phyloP scores from a whole-genome alignment of 768 basidiomycete species.

The Daedaleopsis sinensis region DNA sequence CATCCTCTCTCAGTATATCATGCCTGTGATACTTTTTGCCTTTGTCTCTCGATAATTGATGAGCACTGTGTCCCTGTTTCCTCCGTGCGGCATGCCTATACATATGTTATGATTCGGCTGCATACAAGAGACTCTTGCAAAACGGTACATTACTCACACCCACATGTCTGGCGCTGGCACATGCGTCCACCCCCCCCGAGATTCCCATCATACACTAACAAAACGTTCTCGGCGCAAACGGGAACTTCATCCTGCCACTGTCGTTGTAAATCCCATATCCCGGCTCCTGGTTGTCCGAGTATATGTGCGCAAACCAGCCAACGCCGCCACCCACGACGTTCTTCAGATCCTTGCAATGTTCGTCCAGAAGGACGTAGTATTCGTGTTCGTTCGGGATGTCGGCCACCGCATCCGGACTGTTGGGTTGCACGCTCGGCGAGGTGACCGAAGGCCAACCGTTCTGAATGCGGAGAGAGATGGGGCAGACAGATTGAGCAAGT shows the following conservation, averaged over 20 bases:
- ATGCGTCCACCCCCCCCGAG: too few relatives aligned
- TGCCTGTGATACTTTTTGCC: too few relatives aligned
- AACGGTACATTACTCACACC: too few relatives aligned
- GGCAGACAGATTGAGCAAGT: not conserved
- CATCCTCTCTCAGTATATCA: too few relatives aligned
- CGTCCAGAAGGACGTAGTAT: constrained; percentile 66
- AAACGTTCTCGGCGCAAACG: constrained; percentile 62
- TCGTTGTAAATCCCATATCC: constrained; percentile 71
- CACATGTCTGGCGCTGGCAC: too few relatives aligned
- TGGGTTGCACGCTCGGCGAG: constrained; percentile 64
- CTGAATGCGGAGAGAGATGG: constrained; percentile 35
- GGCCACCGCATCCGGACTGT: constrained; percentile 62
- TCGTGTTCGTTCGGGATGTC: constrained; percentile 65
- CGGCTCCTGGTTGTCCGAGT: constrained; percentile 63
- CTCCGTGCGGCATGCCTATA: too few relatives aligned
- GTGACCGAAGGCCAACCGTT: constrained; percentile 80
- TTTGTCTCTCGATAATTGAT: too few relatives aligned
- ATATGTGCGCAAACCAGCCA: constrained; percentile 85
- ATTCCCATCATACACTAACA: constrained; percentile 41
- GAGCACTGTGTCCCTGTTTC: too few relatives aligned
- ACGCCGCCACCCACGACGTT: constrained; percentile 59
- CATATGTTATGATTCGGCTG: too few relatives aligned
- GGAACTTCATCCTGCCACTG: constrained; percentile 57
- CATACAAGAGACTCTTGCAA: too few relatives aligned
- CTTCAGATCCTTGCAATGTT: constrained; percentile 67